A percentile compares a stretch with the other conserved stretches of the same genome.
These are phyloP conservation scores for Vitis rupestris DNA, from an alignment of 164 flowering plant species.

Conservation along the genomic window DNA sequence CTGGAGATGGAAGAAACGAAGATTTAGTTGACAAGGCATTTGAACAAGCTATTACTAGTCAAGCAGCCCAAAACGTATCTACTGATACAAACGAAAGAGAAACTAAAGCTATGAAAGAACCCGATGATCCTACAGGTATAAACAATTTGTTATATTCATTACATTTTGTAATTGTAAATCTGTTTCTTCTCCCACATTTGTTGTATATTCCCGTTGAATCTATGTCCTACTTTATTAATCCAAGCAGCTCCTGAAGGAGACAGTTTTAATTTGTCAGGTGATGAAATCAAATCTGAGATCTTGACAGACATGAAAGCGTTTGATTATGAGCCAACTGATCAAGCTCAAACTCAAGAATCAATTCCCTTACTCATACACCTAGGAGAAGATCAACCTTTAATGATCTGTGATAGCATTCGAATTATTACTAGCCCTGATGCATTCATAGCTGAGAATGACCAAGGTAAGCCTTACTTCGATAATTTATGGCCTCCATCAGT, in stretches of 20 bases:
- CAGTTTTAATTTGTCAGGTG: background rate
- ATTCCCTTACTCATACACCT: conserved; percentile 1
- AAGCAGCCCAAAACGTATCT: conserved; percentile 1
- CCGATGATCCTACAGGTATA: conserved; percentile 17
- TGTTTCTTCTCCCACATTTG: background rate
- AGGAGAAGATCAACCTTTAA: conserved; percentile 11
- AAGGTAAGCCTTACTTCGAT: conserved; percentile 12
- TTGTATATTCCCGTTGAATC: background rate
- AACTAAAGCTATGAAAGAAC: conserved; percentile 1
- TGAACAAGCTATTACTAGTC: background rate
- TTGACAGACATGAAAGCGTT: background rate
- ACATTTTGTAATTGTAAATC: background rate
- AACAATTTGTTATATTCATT: background rate
- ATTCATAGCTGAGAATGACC: conserved; percentile 6
- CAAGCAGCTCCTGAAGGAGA: conserved; percentile 9
- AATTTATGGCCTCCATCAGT: background rate
- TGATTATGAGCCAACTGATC: conserved; percentile 3
- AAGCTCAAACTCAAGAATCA: conserved; percentile 5
- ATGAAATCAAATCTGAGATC: conserved; percentile 6
- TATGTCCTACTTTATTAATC: no score
- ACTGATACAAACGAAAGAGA: background rate
- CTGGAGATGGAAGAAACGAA: background rate
- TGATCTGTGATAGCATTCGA: background rate
- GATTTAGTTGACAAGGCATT: conserved; percentile 6
- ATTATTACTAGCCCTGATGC: background rate